Base-by-base conservation (phyloP, 306 rosid genomes). In the Malus asiatica region DNA sequence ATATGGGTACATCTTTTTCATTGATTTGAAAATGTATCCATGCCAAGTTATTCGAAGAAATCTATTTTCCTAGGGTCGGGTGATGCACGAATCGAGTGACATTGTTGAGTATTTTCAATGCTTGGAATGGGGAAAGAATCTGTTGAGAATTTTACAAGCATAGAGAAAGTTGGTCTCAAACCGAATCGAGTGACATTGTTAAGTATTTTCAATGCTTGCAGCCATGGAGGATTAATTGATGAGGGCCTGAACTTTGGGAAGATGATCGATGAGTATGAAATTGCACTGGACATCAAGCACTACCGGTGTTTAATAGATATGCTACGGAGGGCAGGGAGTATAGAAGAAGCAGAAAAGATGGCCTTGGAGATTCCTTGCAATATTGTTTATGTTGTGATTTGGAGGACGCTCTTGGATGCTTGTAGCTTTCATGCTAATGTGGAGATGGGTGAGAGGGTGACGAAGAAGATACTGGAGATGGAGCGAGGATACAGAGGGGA, bases 361-460 rank as follows among this genome's bases (percentile, higher is more conserved):
- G 96, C 93, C 7, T 63, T 85, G 42, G 84, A 78, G 72, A 87
- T 92, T 76, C 93, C 97, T 33, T 29, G 1, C 42, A 88, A 88
- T 82, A 85, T 83, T 44, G 71, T 84, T 38, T 88, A 88, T 81
- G 93, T 70, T 67, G 88, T 87, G 71, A 85, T 89, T 51, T 92
- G 96, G 97, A 86, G 96, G 80, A 84, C 91, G 1, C 88, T 92
- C 23, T 14, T 88, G 52, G 93, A 96, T 61, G 91, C 97, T 77
- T 88, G 97, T 80, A 87, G 87, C 73, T 78, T 88, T 89, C 85
- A 89, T 64, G 88, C 84, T 16, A 82, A 89, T 57, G 86, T 83
- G 52, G 85, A 84, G 80, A 88, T 89, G 61, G 90, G 87, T 18
- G 38, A 5, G 89, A 89, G 97, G 66, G 91, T 84, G 52, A 83